Base-by-base conservation (phyloP, 106 monocot species). In the Cymbidium sinense region DNA sequence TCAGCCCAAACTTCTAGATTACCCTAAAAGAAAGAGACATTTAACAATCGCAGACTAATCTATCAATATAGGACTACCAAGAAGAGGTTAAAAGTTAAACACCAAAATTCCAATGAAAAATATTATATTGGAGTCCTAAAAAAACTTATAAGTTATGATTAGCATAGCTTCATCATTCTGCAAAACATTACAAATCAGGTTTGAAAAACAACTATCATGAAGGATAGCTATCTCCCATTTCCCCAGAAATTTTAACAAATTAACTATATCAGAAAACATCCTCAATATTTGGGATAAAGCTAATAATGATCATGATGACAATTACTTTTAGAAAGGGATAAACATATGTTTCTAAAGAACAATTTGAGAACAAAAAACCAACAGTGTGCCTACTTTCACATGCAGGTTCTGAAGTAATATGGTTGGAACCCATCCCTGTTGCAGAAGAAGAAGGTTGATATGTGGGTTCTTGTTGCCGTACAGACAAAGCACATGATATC, bases 351-450 rank as follows among this genome's bases (percentile, higher is more conserved):
- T 50, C 35, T 12, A 71, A 2, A 5, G 36, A 4, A 70, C 2
- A 37, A 20, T 71, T n/a, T n/a, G n/a, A 8, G 20, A 84, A 77
- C 33, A 31, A 29, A 47, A 67, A 67, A 47, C 73, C 85, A 85
- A 34, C 37, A 83, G 20, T 50, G 62, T 77, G 44, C 79, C 75
- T 82, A 28, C 77, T 82, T 20, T 86, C 82, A 81, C 23, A 74
- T 43, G 78, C 73, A 62, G 81, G 76, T 70, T 86, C 91, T 34
- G 78, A 10, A 25, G 76, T 43, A 62, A 86, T 70, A 54, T 50
- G 83, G 64, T 92, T 89, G 76, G 89, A 85, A 64, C 83, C 89
- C 70, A 55, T 89, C 37, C 92, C 87, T n/a, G 87, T 85, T 75
- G 78, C 85, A 41, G 92, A 85, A 75, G n/a, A n/a, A n/a, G 87